phyloP scores from a whole-genome alignment of 1,139 yeast species.

The Eremothecium coryli region DNA sequence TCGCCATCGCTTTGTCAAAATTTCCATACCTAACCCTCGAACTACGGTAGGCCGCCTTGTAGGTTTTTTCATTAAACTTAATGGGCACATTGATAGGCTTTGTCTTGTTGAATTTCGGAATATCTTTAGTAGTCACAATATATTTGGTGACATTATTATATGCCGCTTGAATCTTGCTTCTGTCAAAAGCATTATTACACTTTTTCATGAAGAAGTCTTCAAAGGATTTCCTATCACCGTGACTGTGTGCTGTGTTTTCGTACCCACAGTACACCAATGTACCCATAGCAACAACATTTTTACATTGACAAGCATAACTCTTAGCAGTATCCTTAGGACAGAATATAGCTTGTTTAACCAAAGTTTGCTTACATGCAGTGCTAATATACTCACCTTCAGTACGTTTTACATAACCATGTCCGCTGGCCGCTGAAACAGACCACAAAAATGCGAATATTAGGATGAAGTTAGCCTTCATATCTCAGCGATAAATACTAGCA shows the following conservation, averaged over 20 bases:
- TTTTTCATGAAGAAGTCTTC: conserved; percentile 14
- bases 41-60: conserved; percentile 34
- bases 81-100: conserved; percentile 27
- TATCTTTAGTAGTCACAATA: conserved; percentile 29
- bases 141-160: conserved; percentile 36
- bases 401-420: no score
- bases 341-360: conserved; percentile 18
- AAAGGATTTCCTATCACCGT: conserved; percentile 12
- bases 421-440: no score
- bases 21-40: conserved; percentile 32
- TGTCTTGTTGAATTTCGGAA: conserved; percentile 26
- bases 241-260: conserved; percentile 11
- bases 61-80: conserved; percentile 22
- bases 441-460: no score
- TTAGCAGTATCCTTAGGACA: conserved; percentile 14
- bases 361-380: conserved; percentile 22
- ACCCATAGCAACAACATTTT: conserved; percentile 24
- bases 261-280: conserved; percentile 26
- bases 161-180: conserved; percentile 30
- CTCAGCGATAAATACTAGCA: no score
- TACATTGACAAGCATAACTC: conserved; percentile 21
- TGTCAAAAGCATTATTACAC: conserved; percentile 27
- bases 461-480: no score
- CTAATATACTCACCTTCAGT: conserved; percentile 18
- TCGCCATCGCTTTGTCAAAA: conserved; percentile 36